Conservation (phyloP, 208 protist species). For the Acanthamoeba healyi region DNA sequence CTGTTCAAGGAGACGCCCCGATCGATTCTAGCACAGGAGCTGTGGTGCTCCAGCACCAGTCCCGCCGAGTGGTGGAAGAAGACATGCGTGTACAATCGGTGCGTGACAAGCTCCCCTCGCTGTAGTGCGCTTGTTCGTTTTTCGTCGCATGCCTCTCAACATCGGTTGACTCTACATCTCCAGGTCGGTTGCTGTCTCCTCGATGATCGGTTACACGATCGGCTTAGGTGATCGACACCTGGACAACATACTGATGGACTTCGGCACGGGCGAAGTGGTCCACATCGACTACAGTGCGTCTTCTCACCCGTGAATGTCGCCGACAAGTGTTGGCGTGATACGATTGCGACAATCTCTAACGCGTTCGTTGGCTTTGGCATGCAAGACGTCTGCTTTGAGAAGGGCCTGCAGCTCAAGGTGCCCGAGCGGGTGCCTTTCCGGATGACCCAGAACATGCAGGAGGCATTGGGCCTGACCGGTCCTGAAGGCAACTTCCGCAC, state of each 20-base stretch:
- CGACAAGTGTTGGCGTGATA: too few relatives aligned
- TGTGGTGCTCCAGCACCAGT: conserved; percentile 58
- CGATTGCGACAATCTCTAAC: too few relatives aligned
- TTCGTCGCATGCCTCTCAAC: too few relatives aligned
- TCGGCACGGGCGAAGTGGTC: conserved; percentile 93
- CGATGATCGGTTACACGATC: conserved; percentile 96
- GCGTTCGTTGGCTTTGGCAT: not conserved
- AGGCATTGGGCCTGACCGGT: conserved; percentile 94
- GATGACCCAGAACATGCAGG: conserved; percentile 96
- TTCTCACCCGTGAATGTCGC: not conserved
- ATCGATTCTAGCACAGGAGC: conserved; percentile 16
- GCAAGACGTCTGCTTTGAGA: conserved; percentile 94
- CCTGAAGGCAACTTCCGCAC: conserved; percentile 94
- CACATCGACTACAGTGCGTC: conserved; percentile 96
- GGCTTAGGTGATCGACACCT: conserved; percentile 97
- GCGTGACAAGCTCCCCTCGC: not conserved
- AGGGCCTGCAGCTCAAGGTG: conserved; percentile 93
- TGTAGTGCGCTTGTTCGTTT: too few relatives aligned
- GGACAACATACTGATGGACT: conserved; percentile 97
- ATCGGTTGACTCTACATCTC: too few relatives aligned
- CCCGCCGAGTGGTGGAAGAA: conserved; percentile 67
- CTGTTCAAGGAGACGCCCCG: conserved; percentile 79
- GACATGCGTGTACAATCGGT: conserved; percentile 60
- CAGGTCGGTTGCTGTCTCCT: conserved; percentile 90
- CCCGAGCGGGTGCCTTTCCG: conserved; percentile 98